These are phyloP conservation scores for Limonium bicolor DNA, from an alignment of 148 eudicot genomes.

Conservation along the genomic window DNA sequence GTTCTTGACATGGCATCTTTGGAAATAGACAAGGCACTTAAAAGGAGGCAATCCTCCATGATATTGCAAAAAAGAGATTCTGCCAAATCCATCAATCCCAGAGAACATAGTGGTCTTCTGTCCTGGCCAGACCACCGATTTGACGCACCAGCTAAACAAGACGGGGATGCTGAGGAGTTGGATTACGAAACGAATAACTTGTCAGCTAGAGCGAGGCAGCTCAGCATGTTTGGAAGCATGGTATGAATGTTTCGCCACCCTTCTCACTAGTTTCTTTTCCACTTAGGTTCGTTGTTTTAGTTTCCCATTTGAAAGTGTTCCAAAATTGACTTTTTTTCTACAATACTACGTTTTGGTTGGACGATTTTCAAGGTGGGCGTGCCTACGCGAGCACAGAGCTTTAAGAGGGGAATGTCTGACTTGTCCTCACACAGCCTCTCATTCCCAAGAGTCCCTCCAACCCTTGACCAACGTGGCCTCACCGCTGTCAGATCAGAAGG, in stretches of 20 bases:
- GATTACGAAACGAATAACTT: slow-evolving; percentile 23
- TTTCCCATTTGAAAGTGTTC: no score
- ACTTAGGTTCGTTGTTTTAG: no score
- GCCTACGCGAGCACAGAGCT: no score
- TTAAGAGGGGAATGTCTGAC: no score
- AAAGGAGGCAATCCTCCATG: slow-evolving; percentile 48
- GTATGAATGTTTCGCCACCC: no score
- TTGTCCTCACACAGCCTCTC: slow-evolving; percentile 54
- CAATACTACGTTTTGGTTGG: no score
- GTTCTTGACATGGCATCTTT: slow-evolving; percentile 44
- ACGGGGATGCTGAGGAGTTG: slow-evolving; percentile 6
- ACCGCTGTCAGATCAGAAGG: no score
- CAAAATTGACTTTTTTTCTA: no score
- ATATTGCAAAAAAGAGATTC: slow-evolving; percentile 28
- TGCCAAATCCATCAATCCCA: slow-evolving; percentile 22
- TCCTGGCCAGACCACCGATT: slow-evolving; percentile 63
- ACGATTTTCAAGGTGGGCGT: no score
- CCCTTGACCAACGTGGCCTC: no score
- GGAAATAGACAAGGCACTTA: slow-evolving; percentile 30
- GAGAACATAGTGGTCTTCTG: slow-evolving; percentile 56
- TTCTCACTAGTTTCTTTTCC: background rate
- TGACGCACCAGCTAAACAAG: slow-evolving; percentile 18
- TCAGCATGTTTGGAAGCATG: slow-evolving; percentile 75
- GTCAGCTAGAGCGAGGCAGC: slow-evolving; percentile 65
- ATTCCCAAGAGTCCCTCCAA: slow-evolving; percentile 34